These are phyloP conservation scores for Trichoderma sp. DNA, from an alignment of 2,329 filamentous ascomycete species.

Conservation along the genomic window DNA sequence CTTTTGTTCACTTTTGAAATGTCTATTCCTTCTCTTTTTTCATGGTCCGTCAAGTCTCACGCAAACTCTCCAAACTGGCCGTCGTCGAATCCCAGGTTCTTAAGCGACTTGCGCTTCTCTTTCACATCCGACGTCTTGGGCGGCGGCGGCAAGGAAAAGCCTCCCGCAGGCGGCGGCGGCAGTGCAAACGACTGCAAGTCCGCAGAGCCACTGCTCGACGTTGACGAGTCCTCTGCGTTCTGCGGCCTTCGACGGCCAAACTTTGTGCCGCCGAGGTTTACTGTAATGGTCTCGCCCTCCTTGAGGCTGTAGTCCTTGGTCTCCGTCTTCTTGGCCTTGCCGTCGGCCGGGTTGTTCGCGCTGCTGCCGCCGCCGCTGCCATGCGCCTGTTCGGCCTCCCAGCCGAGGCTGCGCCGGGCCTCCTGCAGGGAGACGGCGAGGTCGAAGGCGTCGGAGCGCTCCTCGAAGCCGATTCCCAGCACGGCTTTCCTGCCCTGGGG, in stretches of 20 bases:
- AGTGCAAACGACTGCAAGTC: slow-evolving; percentile 67
- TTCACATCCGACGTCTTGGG: slow-evolving; percentile 65
- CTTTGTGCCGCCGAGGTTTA: slow-evolving; percentile 66
- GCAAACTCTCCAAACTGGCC: slow-evolving; percentile 86
- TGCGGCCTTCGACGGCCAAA: slow-evolving; percentile 53
- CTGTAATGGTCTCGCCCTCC: slow-evolving; percentile 85
- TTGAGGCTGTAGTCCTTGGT: slow-evolving; percentile 78
- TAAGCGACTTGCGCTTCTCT: slow-evolving; percentile 58
- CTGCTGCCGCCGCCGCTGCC: slow-evolving; percentile 30
- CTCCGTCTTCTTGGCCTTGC: slow-evolving; percentile 44
- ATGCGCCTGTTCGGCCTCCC: slow-evolving; percentile 47
- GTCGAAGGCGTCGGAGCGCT: slow-evolving; percentile 82
- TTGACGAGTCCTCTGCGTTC: slow-evolving; percentile 26
- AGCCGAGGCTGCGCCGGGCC: slow-evolving; percentile 68
- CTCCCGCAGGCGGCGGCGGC: slow-evolving; percentile 63
- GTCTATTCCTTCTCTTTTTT: slow-evolving; percentile 13
- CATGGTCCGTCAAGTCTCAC: slow-evolving; percentile 36
- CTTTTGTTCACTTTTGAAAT: slow-evolving; percentile 8
- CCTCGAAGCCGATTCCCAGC: slow-evolving; percentile 84
- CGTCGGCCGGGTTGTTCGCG: slow-evolving; percentile 40
- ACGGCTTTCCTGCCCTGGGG: slow-evolving; percentile 74
- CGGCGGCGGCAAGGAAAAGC: slow-evolving; percentile 65
- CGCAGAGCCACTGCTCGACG: slow-evolving; percentile 33
- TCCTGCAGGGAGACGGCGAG: slow-evolving; percentile 81
- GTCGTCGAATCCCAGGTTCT: slow-evolving; percentile 80